Evolutionary conservation across 2,329 filamentous ascomycete species (phyloP).

Genomic region (Teratosphaeria gauchensis): DNA sequence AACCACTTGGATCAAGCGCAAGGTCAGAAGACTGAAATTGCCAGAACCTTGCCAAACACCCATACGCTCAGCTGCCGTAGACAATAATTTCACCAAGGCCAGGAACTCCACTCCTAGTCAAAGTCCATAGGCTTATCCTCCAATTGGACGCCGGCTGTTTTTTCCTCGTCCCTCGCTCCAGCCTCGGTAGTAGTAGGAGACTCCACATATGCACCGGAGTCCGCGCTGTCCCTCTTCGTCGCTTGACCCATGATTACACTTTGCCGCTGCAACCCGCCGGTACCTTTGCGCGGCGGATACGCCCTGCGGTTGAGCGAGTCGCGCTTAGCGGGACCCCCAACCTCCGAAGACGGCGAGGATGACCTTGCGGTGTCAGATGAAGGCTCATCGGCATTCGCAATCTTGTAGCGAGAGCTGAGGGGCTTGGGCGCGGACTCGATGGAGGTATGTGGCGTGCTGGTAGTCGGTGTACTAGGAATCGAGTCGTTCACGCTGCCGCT

Average conservation of each 20-base stretch:
- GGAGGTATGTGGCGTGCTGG: conserved; percentile 6
- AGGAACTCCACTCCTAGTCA: conserved; percentile 41
- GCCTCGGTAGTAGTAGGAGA: neutral
- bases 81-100: conserved; percentile 1
- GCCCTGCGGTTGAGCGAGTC: conserved; percentile 50
- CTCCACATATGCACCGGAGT: conserved; percentile 9
- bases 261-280: conserved; percentile 29
- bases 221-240: conserved; percentile 16
- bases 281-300: conserved; percentile 41
- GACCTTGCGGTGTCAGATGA: neutral
- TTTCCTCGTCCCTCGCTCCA: conserved; percentile 21
- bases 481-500: conserved; percentile 13
- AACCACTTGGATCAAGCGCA: neutral
- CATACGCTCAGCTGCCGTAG: too few species aligned
- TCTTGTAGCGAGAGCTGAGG: conserved; percentile 4
- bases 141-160: conserved; percentile 52
- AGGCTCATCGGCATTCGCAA: conserved; percentile 2
- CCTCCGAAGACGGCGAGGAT: conserved; percentile 2
- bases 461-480: conserved; percentile 8
- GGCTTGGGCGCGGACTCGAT: neutral
- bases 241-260: conserved; percentile 19
- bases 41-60: neutral
- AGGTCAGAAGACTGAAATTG: neutral
- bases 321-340: conserved; percentile 46
- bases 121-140: conserved; percentile 67